Conservation (phyloP, 2,329 filamentous ascomycete species). For the Paecilomyces sp. region DNA sequence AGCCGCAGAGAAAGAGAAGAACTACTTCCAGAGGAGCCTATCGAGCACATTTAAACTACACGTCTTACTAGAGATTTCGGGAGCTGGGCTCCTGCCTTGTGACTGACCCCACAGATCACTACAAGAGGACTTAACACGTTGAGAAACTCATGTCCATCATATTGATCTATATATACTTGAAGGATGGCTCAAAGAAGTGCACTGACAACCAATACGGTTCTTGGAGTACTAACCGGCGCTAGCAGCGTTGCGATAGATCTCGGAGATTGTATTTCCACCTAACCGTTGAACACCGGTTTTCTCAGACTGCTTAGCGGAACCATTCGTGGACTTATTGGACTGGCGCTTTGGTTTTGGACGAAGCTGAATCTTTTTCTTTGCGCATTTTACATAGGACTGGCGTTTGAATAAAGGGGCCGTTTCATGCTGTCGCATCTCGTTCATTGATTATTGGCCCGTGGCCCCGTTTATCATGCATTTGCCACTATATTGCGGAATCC, state of each 20-base stretch:
- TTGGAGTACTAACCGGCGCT: background rate
- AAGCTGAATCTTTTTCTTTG: background rate
- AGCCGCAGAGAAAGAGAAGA: conserved; percentile 45
- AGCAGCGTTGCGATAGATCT: background rate
- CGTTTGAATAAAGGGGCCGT: background rate
- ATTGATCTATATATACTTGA: background rate
- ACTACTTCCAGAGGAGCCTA: conserved; percentile 72
- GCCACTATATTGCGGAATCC: background rate
- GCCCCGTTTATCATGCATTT: background rate
- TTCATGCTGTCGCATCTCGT: background rate
- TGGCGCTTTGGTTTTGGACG: background rate
- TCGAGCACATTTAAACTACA: conserved; percentile 56
- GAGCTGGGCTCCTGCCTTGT: background rate
- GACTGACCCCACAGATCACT: background rate
- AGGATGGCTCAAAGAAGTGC: no score
- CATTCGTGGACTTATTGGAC: background rate
- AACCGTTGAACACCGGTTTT: background rate
- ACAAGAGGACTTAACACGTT: background rate
- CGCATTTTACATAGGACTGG: background rate
- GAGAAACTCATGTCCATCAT: background rate
- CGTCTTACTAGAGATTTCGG: background rate
- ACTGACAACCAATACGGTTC: no score
- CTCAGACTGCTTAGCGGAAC: background rate
- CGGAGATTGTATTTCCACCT: background rate
- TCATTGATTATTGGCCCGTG: background rate